phyloP scores from a whole-genome alignment of 306 rosid species.

The Aeschynomene evenia region DNA sequence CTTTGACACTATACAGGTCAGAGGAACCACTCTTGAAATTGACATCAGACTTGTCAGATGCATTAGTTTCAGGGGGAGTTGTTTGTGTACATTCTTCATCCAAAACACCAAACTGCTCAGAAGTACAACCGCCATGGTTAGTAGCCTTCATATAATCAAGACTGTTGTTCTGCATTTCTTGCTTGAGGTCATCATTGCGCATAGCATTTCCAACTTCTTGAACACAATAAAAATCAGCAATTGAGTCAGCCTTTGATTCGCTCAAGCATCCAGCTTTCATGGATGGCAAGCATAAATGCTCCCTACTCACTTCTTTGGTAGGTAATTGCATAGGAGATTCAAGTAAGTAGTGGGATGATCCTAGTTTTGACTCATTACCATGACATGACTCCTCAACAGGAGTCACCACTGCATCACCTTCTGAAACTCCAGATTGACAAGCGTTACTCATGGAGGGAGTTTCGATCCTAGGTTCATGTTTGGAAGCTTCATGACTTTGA shows the following conservation, averaged over 20 bases:
- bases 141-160: constrained; percentile 1
- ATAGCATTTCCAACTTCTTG: constrained; percentile 24
- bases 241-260: neutral
- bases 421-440: neutral
- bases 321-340: constrained; percentile 23
- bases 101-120: constrained; percentile 12
- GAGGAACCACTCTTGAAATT: neutral
- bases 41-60: constrained; percentile 7
- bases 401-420: neutral
- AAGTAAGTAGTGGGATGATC: neutral
- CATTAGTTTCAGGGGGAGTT: constrained; percentile 40
- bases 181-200: constrained; percentile 16
- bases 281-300: constrained; percentile 18
- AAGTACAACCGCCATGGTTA: constrained; percentile 11
- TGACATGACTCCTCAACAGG: constrained; percentile 19
- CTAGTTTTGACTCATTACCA: constrained; percentile 17
- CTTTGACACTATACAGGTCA: neutral
- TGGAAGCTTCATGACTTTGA: constrained; percentile 10
- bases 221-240: neutral
- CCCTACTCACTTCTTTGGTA: neutral
- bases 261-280: neutral
- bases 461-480: neutral
- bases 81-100: constrained; percentile 25
- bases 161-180: neutral
- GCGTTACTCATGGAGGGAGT: neutral